Conservation (phyloP, 805 yeast species). For the Lachancea waltii region DNA sequence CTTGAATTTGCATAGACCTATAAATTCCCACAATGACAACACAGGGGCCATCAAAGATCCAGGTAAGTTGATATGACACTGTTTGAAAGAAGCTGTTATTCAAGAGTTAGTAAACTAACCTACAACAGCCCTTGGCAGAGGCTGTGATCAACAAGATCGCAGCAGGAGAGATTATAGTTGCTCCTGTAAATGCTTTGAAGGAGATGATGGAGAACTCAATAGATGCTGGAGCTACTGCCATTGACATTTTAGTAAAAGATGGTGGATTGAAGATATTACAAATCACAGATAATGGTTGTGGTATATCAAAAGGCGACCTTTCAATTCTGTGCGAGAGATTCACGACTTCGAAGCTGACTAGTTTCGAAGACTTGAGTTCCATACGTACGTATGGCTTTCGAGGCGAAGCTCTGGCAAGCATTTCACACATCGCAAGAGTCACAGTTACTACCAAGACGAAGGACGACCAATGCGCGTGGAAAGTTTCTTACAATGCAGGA, state of each 20-base stretch:
- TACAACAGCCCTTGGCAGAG: slow-evolving; percentile 44
- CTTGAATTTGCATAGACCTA: too few species aligned
- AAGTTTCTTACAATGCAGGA: slow-evolving; percentile 63
- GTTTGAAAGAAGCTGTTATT: too few species aligned
- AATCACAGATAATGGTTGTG: slow-evolving; percentile 83
- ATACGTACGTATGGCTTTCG: slow-evolving; percentile 87
- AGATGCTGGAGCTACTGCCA: slow-evolving; percentile 70
- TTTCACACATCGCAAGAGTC: slow-evolving; percentile 81
- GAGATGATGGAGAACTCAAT: slow-evolving; percentile 89
- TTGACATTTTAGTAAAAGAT: slow-evolving; percentile 80
- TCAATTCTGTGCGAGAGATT: slow-evolving; percentile 81
- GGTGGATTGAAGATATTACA: slow-evolving; percentile 87
- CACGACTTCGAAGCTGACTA: slow-evolving; percentile 77
- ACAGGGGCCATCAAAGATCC: too few species aligned
- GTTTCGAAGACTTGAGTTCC: slow-evolving; percentile 65
- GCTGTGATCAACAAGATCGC: slow-evolving; percentile 86
- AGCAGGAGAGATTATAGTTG: slow-evolving; percentile 93
- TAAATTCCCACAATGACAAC: too few species aligned
- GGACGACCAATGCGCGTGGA: slow-evolving; percentile 62
- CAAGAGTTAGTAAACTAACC: too few species aligned
- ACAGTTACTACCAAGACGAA: slow-evolving; percentile 69
- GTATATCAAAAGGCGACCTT: slow-evolving; percentile 68
- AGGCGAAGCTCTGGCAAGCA: slow-evolving; percentile 94
- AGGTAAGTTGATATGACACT: too few species aligned
- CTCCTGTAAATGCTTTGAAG: slow-evolving; percentile 90